Evolutionary conservation across 495 filamentous ascomycete genomes (phyloP).

Genomic region (Hypoxylon fragiforme): DNA sequence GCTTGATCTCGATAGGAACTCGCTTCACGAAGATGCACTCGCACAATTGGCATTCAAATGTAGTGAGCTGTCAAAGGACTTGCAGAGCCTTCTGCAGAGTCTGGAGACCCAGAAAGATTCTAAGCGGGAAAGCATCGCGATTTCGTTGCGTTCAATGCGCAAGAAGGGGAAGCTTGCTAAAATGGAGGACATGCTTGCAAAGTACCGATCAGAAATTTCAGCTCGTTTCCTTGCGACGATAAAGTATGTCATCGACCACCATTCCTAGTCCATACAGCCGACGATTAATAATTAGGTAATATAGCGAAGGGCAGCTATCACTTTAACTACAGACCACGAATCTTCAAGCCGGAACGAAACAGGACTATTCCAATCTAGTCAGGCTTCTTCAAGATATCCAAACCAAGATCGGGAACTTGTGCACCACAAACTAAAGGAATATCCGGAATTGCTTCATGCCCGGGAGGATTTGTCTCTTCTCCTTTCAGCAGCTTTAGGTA

Average conservation of each 20-base stretch:
- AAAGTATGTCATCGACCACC: not conserved
- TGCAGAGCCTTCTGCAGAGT: not conserved
- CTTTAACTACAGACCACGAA: no score
- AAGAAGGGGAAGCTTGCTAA: not conserved
- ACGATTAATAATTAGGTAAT: no score
- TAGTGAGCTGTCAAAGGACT: not conserved
- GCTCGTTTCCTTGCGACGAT: not conserved
- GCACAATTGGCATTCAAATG: not conserved
- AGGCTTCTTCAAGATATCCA: no score
- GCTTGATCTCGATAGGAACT: not conserved
- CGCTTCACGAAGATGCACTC: not conserved
- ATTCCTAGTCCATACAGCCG: not conserved
- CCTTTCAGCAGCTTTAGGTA: not conserved
- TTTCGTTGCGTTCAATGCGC: not conserved
- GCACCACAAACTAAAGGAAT: not conserved
- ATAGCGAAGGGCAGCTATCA: no score
- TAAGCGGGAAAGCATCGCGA: not conserved
- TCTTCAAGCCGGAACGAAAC: no score
- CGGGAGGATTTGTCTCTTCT: not conserved
- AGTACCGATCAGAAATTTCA: not conserved
- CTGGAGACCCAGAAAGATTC: not conserved
- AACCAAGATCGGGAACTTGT: not conserved
- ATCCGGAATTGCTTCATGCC: not conserved
- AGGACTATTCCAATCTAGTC: no score
- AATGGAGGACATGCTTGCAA: not conserved